A percentile compares a stretch with the other conserved stretches of the same genome.
Evolutionary conservation across 176 grass and related monocot species (phyloP).

Genomic region (Themeda triandra): DNA sequence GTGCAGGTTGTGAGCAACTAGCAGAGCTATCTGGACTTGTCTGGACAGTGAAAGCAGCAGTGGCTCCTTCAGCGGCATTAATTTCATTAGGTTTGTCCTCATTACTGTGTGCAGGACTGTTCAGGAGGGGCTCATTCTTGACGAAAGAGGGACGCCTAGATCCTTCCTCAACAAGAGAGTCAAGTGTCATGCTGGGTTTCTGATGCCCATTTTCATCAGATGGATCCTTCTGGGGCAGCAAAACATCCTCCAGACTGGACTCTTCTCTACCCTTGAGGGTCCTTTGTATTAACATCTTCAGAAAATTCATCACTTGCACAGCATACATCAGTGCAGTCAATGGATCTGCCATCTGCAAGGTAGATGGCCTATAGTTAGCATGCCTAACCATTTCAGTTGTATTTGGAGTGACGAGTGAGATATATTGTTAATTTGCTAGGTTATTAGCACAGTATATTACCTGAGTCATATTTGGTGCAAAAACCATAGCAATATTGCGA

Average conservation of each 20-base stretch:
- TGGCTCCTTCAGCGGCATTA: slow-evolving; percentile 12
- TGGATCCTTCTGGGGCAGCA: slow-evolving; percentile 45
- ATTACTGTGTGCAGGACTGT: slow-evolving; percentile 30
- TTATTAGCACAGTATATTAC: slow-evolving; percentile 21
- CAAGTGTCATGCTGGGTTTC: slow-evolving; percentile 43
- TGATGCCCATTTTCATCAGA: slow-evolving; percentile 72
- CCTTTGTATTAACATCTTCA: slow-evolving; percentile 71
- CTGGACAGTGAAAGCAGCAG: slow-evolving; percentile 7
- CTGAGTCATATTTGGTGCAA: slow-evolving; percentile 84
- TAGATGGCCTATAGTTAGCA: slow-evolving; percentile 3
- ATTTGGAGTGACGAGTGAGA: not conserved
- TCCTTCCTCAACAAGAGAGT: slow-evolving; percentile 39
- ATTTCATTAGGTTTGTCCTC: slow-evolving; percentile 27
- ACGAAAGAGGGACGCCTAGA: slow-evolving; percentile 31
- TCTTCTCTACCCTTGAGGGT: slow-evolving; percentile 63
- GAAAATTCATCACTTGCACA: slow-evolving; percentile 87
- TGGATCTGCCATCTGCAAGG: slow-evolving; percentile 62
- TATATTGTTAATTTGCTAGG: not conserved
- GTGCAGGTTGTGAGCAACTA: slow-evolving; percentile 27
- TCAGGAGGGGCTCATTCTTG: slow-evolving; percentile 50
- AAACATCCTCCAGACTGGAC: slow-evolving; percentile 43
- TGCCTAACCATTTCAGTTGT: not conserved
- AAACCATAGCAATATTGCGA: slow-evolving; percentile 74
- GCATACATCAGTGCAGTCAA: slow-evolving; percentile 79
- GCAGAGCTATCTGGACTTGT: slow-evolving; percentile 32